Conservation (phyloP, 768 basidiomycete species). For the Plicaturopsis crispa region DNA sequence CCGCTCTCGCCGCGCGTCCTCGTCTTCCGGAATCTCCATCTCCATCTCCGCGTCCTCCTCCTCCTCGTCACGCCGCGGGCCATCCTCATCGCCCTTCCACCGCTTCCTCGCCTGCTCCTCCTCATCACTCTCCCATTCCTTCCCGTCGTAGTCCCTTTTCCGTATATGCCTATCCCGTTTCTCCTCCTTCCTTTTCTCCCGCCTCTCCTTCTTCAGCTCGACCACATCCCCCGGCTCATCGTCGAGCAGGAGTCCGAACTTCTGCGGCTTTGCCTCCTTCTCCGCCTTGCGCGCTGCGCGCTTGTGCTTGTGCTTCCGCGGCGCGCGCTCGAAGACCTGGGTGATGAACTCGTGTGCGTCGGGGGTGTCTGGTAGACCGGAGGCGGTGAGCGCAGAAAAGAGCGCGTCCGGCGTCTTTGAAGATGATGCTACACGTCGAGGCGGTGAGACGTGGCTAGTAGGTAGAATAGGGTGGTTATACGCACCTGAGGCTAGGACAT, state of each 20-base stretch:
- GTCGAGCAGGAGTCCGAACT: conserved; percentile 79
- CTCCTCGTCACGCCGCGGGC: conserved; percentile 24
- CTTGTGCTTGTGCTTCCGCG: conserved; percentile 73
- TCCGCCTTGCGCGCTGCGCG: conserved; percentile 53
- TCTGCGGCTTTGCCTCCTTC: conserved; percentile 68
- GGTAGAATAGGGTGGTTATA: conserved; percentile 1
- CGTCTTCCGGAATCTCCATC: conserved; percentile 57
- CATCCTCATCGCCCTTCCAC: conserved; percentile 40
- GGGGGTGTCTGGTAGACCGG: conserved; percentile 76
- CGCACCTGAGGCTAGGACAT: conserved; percentile 78
- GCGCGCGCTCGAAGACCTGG: conserved; percentile 70
- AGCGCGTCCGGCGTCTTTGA: conserved; percentile 77
- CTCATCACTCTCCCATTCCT: conserved; percentile 89
- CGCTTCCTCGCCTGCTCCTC: conserved; percentile 72
- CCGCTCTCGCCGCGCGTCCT: conserved; percentile 58
- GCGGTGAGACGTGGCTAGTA: not conserved
- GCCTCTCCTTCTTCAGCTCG: conserved; percentile 31
- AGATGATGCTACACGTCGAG: conserved; percentile 52
- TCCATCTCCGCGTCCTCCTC: conserved; percentile 23
- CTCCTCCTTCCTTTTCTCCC: conserved; percentile 35
- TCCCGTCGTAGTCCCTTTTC: conserved; percentile 75
- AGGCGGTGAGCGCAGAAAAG: conserved; percentile 63
- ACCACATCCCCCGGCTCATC: conserved; percentile 50
- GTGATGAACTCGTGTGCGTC: conserved; percentile 75
- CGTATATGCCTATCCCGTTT: conserved; percentile 58